Evolutionary conservation across 2,329 filamentous ascomycete species (phyloP), one percentile per base, ranked within the genome.

Genomic region (Penicillium aurantiogriseum): DNA sequence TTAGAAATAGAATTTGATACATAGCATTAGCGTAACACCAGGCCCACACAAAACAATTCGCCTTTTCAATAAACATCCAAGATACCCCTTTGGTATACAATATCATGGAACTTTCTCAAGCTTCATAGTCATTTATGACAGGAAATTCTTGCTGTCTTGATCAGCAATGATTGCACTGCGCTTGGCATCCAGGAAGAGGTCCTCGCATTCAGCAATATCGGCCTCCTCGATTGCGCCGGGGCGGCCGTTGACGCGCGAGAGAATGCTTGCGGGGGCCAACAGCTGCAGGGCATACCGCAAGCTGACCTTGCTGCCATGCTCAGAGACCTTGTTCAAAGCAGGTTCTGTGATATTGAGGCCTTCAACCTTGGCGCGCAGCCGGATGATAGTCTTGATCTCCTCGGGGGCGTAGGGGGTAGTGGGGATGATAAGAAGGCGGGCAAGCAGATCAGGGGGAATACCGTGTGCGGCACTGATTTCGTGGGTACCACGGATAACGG

Each of bases 251-350:
- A 94, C 90, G 72, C 90, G 88, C 58, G 93, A 91, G 69, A 97
- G 83, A 76, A 97, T 96, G 76, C 90, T 93, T 51, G 92, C 88
- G 2, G 92, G 92, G 27, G 92, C 90, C 67, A 99, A 81, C 66
- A 99, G 79, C 78, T 97, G 94, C 72, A 99, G 80, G 66, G 92
- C 93, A 79, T 99, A 99, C 66, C 94, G 83, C 77, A 99, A 77
- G 74, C 90, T 95, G 71, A 97, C 92, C 67, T 88, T 89, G 69
- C 91, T 91, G 65, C 94, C 94, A 67, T 96, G 88, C 70, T 90
- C 85, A 42, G 91, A 85, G 68, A 99, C 86, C 79, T 91, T 94
- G 67, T 94, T 89, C 58, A 97, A 83, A 27, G 94, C 94, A 21
- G 87, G 85, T 49, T 95, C 91, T 40, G 86, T 87, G 64, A 97